Evolutionary conservation across 352 stramenopile genomes (phyloP), one percentile per base, ranked within the genome.

Genomic region (Pythium brassicae): DNA sequence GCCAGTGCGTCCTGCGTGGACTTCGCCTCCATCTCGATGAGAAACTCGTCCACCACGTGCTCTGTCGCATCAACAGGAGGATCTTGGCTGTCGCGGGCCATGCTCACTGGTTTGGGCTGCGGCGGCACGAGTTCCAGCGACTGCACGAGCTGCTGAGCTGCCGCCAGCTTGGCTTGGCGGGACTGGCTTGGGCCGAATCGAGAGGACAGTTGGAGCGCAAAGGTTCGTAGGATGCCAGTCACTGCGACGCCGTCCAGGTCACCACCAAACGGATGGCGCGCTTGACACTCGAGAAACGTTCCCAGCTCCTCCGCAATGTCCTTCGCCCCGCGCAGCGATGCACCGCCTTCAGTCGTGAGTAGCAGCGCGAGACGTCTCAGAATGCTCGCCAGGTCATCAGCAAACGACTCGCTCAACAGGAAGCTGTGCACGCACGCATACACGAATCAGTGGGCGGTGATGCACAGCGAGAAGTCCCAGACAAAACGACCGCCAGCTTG

Each of bases 341-440:
- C 49, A 14, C 55, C 52, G 2, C 58, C 58, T 12, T 74, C 59
- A 5, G 22, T 57, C 9, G 45, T 39, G 23, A 77, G 54, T 26
- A 74, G 37, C 6, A 42, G 37, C 5, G 61, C 17, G 2, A 60
- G 10, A 17, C 48, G 62, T 6, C 42, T 22, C 7, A 58, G 5
- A 11, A 72, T 47, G 11, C n/a, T 35, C 5, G 52, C 42, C 3
- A 73, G n/a, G 12, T 72, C 66, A 1, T 4, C 22, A 23, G 63
- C 65, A 22, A 62, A 57, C 56, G 53, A 72, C 29, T 72, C 69
- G 19, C 64, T 47, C 14, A 60, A 35, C 23, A 77, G 34, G 22
- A 76, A 48, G 39, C 58, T 64, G 23, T 37, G 17, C 6, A 49
- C 1, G 12, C 47, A 43, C 32, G 25, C 20, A 49, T 4, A 57